phyloP scores from a whole-genome alignment of 2,329 filamentous ascomycete species.

The Hortaea sp. region DNA sequence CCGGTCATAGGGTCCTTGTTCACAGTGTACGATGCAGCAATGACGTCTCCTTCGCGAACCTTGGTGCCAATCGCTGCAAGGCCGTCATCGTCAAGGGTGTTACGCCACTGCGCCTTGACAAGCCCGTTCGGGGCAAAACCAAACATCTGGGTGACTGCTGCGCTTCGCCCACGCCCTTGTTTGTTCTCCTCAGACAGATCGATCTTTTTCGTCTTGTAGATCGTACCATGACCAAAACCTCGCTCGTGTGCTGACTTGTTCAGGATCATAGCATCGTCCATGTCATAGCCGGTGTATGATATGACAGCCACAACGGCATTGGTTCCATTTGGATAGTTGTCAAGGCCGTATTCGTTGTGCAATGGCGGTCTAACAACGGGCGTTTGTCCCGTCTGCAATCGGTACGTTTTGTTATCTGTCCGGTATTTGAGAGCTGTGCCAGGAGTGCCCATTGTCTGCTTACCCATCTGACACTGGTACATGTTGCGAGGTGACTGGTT shows the following conservation, averaged over 20 bases:
- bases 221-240: conserved; percentile 88
- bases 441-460: conserved; percentile 97
- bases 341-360: conserved; percentile 91
- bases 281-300: conserved; percentile 97
- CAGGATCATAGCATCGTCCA: conserved; percentile 99
- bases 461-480: conserved; percentile 98
- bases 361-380: conserved; percentile 84
- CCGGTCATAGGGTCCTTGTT: conserved; percentile 62
- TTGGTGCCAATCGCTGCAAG: conserved; percentile 70
- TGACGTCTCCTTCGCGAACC: conserved; percentile 68
- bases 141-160: conserved; percentile 70
- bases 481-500: conserved; percentile 98
- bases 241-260: conserved; percentile 96
- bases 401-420: conserved; percentile 95
- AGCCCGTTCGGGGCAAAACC: conserved; percentile 75
- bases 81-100: conserved; percentile 76
- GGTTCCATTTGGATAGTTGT: conserved; percentile 95
- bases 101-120: conserved; percentile 59
- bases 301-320: conserved; percentile 97
- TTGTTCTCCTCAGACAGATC: conserved; percentile 69
- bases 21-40: conserved; percentile 86
- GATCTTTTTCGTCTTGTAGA: conserved; percentile 96
- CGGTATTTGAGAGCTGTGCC: conserved; percentile 74
- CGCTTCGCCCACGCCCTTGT: conserved; percentile 34
- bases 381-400: conserved; percentile 89